Evolutionary conservation across 257 asterid species (phyloP).

Genomic region (Nicotiana knightiana): DNA sequence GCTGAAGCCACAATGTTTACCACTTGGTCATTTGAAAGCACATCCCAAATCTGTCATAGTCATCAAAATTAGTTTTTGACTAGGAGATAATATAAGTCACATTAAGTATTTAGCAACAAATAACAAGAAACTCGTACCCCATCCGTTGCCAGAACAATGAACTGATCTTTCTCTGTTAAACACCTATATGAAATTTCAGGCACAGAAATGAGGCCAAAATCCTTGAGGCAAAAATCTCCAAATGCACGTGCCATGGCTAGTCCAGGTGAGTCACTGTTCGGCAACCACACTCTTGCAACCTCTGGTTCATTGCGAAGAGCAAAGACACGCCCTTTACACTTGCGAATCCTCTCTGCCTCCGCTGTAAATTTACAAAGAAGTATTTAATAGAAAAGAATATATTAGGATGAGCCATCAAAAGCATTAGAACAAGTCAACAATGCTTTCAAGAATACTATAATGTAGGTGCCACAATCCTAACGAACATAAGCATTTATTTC

Average conservation of each 20-base stretch:
- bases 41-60: slow-evolving; percentile 18
- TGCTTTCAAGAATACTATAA: not conserved
- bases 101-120: too few relatives aligned
- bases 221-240: slow-evolving; percentile 16
- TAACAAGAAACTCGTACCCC: slow-evolving; percentile 6
- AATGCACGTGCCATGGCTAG: slow-evolving; percentile 20
- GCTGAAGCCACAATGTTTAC: slow-evolving; percentile 13
- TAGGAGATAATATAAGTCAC: not conserved
- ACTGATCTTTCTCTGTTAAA: slow-evolving; percentile 11
- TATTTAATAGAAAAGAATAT: too few relatives aligned
- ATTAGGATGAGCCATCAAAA: not conserved
- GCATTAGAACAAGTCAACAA: not conserved
- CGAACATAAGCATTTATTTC: not conserved
- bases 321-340: slow-evolving; percentile 11
- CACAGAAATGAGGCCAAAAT: slow-evolving; percentile 9
- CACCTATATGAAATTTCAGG: slow-evolving; percentile 13
- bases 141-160: slow-evolving; percentile 14
- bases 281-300: slow-evolving; percentile 16
- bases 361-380: not conserved
- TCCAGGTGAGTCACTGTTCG: slow-evolving; percentile 11
- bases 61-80: not conserved
- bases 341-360: slow-evolving; percentile 12
- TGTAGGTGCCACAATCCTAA: not conserved
- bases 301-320: slow-evolving; percentile 11
- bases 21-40: slow-evolving; percentile 18